phyloP scores from a whole-genome alignment of 2,329 filamentous ascomycete genomes.

The Microascus cirrosus region DNA sequence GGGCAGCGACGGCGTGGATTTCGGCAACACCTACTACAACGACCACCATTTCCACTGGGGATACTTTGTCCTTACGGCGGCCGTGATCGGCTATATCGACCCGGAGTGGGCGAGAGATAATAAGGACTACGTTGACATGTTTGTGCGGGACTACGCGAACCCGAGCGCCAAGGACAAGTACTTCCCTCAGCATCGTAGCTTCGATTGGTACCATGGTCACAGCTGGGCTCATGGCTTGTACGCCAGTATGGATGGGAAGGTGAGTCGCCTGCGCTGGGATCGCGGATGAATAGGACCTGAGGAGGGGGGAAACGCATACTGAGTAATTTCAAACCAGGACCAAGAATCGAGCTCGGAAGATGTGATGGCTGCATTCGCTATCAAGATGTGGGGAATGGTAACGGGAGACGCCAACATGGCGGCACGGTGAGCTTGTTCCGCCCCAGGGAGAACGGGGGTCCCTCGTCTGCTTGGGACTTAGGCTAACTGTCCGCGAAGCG shows the following conservation, averaged over 20 bases:
- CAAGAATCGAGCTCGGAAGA: conserved; percentile 89
- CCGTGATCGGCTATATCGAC: conserved; percentile 72
- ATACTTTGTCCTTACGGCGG: conserved; percentile 81
- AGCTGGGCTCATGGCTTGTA: conserved; percentile 81
- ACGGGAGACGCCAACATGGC: conserved; percentile 70
- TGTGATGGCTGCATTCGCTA: conserved; percentile 70
- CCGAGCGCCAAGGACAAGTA: conserved; percentile 56
- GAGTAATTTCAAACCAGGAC: conserved; percentile 26
- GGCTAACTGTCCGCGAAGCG: conserved; percentile 23
- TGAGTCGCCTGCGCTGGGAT: conserved; percentile 9
- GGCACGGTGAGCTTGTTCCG: conserved; percentile 40
- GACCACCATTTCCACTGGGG: conserved; percentile 70
- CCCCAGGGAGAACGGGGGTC: background rate
- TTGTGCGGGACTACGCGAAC: conserved; percentile 78
- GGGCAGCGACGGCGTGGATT: conserved; percentile 62
- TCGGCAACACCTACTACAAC: conserved; percentile 82
- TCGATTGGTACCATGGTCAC: conserved; percentile 94
- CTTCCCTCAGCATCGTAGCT: conserved; percentile 74
- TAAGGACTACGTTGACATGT: conserved; percentile 67
- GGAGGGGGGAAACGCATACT: no score
- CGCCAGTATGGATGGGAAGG: conserved; percentile 61
- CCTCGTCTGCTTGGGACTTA: background rate
- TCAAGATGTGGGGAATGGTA: conserved; percentile 89
- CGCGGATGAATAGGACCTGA: background rate
- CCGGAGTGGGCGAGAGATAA: conserved; percentile 58